Evolutionary conservation across 2,329 filamentous ascomycete genomes (phyloP).

Genomic region (Verticillium tricorpus): DNA sequence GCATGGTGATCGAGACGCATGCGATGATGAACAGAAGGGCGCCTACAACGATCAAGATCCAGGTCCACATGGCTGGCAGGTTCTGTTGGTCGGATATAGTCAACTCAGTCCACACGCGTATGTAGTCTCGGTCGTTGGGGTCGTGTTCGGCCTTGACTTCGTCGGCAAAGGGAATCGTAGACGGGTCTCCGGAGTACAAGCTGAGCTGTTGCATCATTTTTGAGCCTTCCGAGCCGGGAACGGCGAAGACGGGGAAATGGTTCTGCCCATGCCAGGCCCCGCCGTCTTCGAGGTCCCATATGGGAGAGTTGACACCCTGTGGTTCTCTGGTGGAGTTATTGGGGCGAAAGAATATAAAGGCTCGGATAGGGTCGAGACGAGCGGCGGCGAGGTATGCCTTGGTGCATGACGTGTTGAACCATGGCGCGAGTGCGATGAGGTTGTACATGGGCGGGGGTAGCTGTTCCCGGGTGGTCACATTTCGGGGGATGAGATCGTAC

Average conservation of each 20-base stretch:
- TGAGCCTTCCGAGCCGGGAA: slow-evolving; percentile 63
- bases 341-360: slow-evolving; percentile 60
- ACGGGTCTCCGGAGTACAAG: slow-evolving; percentile 73
- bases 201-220: slow-evolving; percentile 68
- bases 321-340: slow-evolving; percentile 55
- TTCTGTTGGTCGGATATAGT: slow-evolving; percentile 38
- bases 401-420: slow-evolving; percentile 73
- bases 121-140: slow-evolving; percentile 52
- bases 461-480: slow-evolving; percentile 69
- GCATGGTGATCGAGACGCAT: slow-evolving; percentile 67
- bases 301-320: slow-evolving; percentile 56
- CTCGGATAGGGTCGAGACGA: slow-evolving; percentile 54
- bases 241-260: slow-evolving; percentile 76
- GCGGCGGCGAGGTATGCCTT: slow-evolving; percentile 63
- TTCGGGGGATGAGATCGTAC: slow-evolving; percentile 63
- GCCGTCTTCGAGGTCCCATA: slow-evolving; percentile 68
- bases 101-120: slow-evolving; percentile 56
- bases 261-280: slow-evolving; percentile 68
- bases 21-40: slow-evolving; percentile 66
- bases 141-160: slow-evolving; percentile 52
- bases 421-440: slow-evolving; percentile 79
- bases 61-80: slow-evolving; percentile 77
- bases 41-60: slow-evolving; percentile 65
- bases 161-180: slow-evolving; percentile 51
- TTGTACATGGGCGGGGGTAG: slow-evolving; percentile 67